These are phyloP conservation scores for Martiniozyma abietophila DNA, from an alignment of 805 yeast genomes.

Conservation along the genomic window DNA sequence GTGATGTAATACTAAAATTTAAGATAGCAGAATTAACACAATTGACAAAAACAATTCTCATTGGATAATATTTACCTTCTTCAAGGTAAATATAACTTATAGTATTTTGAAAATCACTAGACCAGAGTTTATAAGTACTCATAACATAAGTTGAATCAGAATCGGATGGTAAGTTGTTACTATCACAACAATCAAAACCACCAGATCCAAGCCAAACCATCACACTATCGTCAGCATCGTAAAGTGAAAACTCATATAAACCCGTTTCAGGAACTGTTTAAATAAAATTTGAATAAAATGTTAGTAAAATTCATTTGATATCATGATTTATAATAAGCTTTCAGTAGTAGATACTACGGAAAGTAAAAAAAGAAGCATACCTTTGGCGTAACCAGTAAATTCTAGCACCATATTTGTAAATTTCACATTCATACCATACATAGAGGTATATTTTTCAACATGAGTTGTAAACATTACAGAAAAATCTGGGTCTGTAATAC, in stretches of 20 bases:
- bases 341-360: no score
- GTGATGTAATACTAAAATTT: no score
- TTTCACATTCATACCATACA: conserved; percentile 9
- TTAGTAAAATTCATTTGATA: no score
- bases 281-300: no score
- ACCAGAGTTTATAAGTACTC: no score
- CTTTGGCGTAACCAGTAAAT: conserved; percentile 16
- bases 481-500: no score
- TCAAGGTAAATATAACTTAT: conserved; percentile 4
- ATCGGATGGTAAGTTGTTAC: no score
- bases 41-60: conserved; percentile 6
- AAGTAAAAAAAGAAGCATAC: background rate
- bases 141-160: no score
- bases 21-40: background rate
- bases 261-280: conserved; percentile 23
- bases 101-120: no score
- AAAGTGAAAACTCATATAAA: conserved; percentile 18
- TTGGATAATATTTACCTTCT: conserved; percentile 6
- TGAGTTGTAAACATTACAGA: no score
- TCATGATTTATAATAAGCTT: no score
- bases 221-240: conserved; percentile 24
- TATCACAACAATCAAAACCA: conserved; percentile 29
- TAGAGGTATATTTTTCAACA: background rate
- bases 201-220: conserved; percentile 26
- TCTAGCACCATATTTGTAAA: conserved; percentile 11